Evolutionary conservation across 768 basidiomycete genomes (phyloP), one percentile per base, ranked within the genome.

Genomic region (Leucocoprinus sp.): DNA sequence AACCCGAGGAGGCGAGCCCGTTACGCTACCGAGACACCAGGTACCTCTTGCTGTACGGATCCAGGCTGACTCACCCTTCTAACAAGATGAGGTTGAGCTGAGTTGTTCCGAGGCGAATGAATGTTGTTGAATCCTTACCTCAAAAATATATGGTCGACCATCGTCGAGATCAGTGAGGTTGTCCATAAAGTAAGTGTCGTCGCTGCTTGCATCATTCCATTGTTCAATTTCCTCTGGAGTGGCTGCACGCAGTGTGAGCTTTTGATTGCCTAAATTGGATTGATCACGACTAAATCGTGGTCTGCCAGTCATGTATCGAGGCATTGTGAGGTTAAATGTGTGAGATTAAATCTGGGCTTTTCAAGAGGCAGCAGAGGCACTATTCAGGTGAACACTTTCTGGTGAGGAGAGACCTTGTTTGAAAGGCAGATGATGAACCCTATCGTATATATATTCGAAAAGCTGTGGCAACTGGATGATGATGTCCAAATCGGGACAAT

Each of bases 51-150:
- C 59, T 3, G 70, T 73, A 45, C 65, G 67, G 12, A 80, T 57
- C 79, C 78, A 80, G 21, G 77, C 79, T 14, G 22, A 31, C 34
- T 80, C 70, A 18, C 69, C 69, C 21, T 61, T 57, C 75, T 78
- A 39, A 28, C 40, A 43, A 42, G 28, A 40, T n/a, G 50, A 36
- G 42, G 31, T 42, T 27, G 31, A 34, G 18, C 36, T 34, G 23
- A 45, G 29, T 39, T 35, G 47, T 48, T 29, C 28, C 19, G 23
- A 38, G 28, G 31, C 48, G 27, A 28, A 37, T 23, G 11, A 5
- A 4, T 17, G 41, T 15, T 22, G 9, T 37, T 48, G 37, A 19
- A 49, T 44, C 45, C 47, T 31, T 37, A 44, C 51, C 51, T 45
- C 34, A 37, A 45, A 44, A 14, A 14, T 34, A 26, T 45, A 39